Base-by-base conservation (phyloP, 192 early-diverging fungal genomes). In the Entomortierella chlamydospora region DNA sequence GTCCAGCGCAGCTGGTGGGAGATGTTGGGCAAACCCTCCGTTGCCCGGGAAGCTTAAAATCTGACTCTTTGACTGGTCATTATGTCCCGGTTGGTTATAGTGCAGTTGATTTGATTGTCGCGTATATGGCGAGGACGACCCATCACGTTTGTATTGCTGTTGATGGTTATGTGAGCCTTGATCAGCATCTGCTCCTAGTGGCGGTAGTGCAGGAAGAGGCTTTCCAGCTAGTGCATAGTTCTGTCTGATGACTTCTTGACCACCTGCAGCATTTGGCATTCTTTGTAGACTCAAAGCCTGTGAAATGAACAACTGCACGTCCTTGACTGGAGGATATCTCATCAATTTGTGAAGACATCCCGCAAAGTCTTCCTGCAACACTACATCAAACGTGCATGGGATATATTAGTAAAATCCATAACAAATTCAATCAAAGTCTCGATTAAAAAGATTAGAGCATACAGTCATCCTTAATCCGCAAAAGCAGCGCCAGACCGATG, bases 401-500 rank as follows among this genome's bases (percentile, higher is more conserved):
- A 25, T 3, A 54, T 29, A 50, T 17, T 4, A 4, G 22, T 17
- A 50, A 9, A 50, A 5, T 10, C 34, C 9, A n/a, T 5, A 6
- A 30, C 34, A 37, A 10, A 37, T 37, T 10, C 10, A 10, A 37
- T 7, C 10, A 10, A 37, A 4, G 10, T 37, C 34, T 37, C 10
- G 34, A 37, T 10, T 37, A 50, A 22, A 15, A 15, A 50, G 7
- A 50, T n/a, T 4, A 17, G 47, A 22, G 83, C 93, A 66, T 80
- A 94, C 93, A 77, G 10, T 93, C 85, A 60, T 89, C 83, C 39
- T 91, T 83, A 54, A 95, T 88, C 25, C 83, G 81, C 22, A 94
- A 47, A 25, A 99, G 73, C 65, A 99, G 69, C 6, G 92, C 91
- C 4, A 96, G 67, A 37, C 90, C 91, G 6, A 97, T 71, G 88